These are phyloP conservation scores for Plasmodium coatneyi DNA, from an alignment of 169 alveolate genomes.

Conservation along the genomic window DNA sequence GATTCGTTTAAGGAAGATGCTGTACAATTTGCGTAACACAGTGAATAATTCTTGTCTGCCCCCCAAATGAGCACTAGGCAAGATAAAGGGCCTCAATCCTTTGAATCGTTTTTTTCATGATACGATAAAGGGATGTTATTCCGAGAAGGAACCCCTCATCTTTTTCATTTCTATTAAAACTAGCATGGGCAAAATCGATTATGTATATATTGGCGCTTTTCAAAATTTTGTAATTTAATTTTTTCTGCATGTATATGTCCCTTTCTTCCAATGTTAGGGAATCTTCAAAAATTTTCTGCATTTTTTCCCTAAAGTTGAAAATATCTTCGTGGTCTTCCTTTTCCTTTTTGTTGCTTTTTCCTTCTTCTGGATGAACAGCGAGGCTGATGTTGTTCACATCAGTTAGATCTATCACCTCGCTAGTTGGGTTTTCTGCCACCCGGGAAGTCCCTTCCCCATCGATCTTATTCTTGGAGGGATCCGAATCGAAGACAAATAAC, in stretches of 20 bases:
- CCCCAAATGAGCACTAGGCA: neutral
- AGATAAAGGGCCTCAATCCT: constrained; percentile 6
- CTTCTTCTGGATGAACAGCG: neutral
- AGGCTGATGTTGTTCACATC: neutral
- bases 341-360: neutral
- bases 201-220: constrained; percentile 76
- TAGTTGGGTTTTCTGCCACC: neutral
- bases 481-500: constrained; percentile 81
- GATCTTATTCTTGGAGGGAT: constrained; percentile 33
- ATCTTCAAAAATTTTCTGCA: constrained; percentile 45
- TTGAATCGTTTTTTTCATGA: constrained; percentile 52
- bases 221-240: constrained; percentile 18
- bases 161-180: constrained; percentile 63
- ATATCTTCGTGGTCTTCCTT: constrained; percentile 36
- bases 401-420: neutral
- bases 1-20: neutral
- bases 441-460: neutral
- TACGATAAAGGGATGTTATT: constrained; percentile 50
- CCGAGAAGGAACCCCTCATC: constrained; percentile 82
- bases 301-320: constrained; percentile 9
- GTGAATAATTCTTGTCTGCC: neutral
- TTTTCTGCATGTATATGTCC: neutral
- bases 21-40: neutral
- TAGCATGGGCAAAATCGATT: constrained; percentile 84
- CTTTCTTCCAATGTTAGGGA: constrained; percentile 44